Percentiles rank a stretch among this genome's conserved stretches.
phyloP scores from a whole-genome alignment of 805 yeast species.

The Groenewaldozyma tartarivorans region DNA sequence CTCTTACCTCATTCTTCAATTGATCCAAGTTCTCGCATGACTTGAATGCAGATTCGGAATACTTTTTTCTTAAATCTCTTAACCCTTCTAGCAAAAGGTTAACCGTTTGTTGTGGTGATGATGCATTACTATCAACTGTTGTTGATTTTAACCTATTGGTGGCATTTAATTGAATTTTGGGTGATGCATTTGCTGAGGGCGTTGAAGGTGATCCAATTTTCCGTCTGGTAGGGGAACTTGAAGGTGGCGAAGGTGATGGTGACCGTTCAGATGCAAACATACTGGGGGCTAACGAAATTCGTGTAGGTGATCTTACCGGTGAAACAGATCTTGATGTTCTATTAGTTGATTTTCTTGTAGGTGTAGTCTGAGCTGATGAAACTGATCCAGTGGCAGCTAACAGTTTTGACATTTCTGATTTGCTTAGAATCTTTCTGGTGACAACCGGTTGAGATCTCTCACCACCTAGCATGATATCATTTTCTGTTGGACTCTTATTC shows the following conservation, averaged over 20 bases:
- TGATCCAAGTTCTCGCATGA: background rate
- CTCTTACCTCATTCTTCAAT: background rate
- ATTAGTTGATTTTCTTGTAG: background rate
- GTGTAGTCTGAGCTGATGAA: constrained; percentile 2
- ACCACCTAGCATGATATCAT: constrained; percentile 1
- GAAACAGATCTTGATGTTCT: constrained; percentile 3
- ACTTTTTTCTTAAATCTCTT: background rate
- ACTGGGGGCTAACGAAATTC: background rate
- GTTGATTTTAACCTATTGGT: background rate
- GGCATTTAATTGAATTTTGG: too few species aligned
- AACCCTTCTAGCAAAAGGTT: background rate
- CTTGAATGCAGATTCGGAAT: background rate
- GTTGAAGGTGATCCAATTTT: background rate
- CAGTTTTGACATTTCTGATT: constrained; percentile 15
- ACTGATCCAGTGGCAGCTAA: constrained; percentile 2
- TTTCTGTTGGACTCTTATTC: background rate
- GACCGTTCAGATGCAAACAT: too few species aligned
- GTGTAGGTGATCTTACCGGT: constrained; percentile 2
- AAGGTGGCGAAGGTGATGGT: background rate
- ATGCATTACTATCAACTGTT: background rate
- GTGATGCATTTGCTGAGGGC: background rate
- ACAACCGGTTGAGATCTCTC: constrained; percentile 7
- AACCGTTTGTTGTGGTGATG: background rate
- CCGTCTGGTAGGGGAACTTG: background rate
- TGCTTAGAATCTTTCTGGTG: constrained; percentile 16